Evolutionary conservation across 768 basidiomycete genomes (phyloP).

Genomic region (Pholiota molesta): DNA sequence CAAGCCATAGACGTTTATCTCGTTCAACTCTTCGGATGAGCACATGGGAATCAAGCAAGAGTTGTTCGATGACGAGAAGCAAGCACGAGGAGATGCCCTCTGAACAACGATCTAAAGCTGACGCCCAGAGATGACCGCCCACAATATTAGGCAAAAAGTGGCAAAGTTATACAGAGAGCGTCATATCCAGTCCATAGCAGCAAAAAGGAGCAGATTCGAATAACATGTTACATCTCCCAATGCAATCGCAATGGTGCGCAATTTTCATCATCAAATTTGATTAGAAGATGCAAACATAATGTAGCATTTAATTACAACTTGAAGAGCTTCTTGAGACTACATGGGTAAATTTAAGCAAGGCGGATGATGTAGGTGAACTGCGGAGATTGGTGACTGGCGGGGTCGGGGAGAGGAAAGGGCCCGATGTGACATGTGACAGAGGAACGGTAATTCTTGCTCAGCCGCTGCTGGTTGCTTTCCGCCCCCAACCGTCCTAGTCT

Average conservation of each 20-base stretch:
- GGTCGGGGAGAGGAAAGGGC: slow-evolving; percentile 4
- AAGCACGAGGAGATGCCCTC: not conserved
- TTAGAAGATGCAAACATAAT: too few species aligned
- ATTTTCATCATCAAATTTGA: too few species aligned
- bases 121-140: too few species aligned
- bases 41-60: not conserved
- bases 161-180: too few species aligned
- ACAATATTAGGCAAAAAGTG: too few species aligned
- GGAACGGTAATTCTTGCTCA: slow-evolving; percentile 18
- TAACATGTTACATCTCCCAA: too few species aligned
- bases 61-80: not conserved
- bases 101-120: not conserved
- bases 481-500: slow-evolving; percentile 11
- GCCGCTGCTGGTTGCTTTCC: slow-evolving; percentile 7
- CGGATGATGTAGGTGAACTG: not conserved
- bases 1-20: not conserved
- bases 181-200: not conserved
- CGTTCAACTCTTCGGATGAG: not conserved
- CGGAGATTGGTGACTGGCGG: not conserved
- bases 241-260: too few species aligned
- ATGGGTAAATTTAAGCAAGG: not conserved
- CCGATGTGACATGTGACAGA: slow-evolving; percentile 19
- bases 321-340: not conserved
- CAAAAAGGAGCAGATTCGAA: too few species aligned
- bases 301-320: too few species aligned